phyloP scores from a whole-genome alignment of 2,329 filamentous ascomycete genomes.

The Plectosphaerella sp. region DNA sequence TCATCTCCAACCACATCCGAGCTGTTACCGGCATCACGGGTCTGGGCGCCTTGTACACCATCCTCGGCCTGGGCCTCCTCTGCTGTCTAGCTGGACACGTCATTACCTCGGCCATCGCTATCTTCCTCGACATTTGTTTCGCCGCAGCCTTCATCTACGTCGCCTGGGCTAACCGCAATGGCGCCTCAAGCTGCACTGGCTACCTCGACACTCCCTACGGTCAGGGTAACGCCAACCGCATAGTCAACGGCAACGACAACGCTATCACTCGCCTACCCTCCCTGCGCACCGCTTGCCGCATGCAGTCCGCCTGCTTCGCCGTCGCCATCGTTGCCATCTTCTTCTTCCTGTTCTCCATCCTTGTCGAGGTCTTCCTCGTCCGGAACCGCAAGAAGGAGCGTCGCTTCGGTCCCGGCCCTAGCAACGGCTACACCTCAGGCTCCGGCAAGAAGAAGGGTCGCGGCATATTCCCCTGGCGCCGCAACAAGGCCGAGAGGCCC shows the following conservation, averaged over 20 bases:
- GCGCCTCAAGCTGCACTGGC: conserved; percentile 58
- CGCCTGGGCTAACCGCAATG: conserved; percentile 67
- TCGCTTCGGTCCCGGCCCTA: conserved; percentile 53
- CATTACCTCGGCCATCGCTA: conserved; percentile 67
- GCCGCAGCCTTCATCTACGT: conserved; percentile 76
- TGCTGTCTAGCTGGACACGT: conserved; percentile 74
- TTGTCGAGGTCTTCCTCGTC: conserved; percentile 63
- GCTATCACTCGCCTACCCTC: conserved; percentile 45
- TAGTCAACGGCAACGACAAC: conserved; percentile 41
- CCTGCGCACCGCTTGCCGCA: conserved; percentile 55
- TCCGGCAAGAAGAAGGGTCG: conserved; percentile 23
- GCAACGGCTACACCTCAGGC: conserved; percentile 56
- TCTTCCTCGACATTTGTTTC: conserved; percentile 75
- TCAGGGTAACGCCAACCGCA: conserved; percentile 46
- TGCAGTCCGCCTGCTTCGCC: conserved; percentile 74
- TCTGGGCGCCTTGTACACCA: conserved; percentile 67
- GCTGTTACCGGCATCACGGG: conserved; percentile 79
- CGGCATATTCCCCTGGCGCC: conserved; percentile 28
- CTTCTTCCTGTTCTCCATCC: conserved; percentile 71
- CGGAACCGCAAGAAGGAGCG: conserved; percentile 72
- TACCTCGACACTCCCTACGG: conserved; percentile 66
- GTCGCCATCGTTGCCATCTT: conserved; percentile 77
- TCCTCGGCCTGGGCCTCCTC: conserved; percentile 68
- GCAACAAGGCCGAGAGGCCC: conserved; percentile 15
- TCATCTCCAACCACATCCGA: conserved; percentile 61